Conservation (phyloP, 2,329 filamentous ascomycete species). For the Albophoma yamanashiensis region DNA sequence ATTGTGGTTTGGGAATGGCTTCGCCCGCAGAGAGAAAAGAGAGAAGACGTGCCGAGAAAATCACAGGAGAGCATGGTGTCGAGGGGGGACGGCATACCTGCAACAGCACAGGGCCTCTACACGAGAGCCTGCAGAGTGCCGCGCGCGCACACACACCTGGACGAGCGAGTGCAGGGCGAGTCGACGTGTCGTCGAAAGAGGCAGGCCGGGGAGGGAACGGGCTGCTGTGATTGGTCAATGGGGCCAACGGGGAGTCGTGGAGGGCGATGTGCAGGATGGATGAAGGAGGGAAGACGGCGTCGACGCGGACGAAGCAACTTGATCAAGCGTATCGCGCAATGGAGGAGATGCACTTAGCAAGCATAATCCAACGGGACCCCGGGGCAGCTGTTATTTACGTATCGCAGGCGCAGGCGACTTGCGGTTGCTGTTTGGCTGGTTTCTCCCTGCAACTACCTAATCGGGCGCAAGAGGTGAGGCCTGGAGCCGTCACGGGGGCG, state of each 20-base stretch:
- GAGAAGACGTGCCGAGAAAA: not conserved
- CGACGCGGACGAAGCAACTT: not conserved
- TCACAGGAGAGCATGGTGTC: not conserved
- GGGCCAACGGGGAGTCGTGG: not conserved
- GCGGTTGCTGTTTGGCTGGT: not conserved
- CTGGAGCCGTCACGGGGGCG: not conserved
- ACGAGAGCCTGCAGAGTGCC: not conserved
- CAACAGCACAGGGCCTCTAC: not conserved
- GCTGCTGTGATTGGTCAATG: not conserved
- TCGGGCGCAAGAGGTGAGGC: not conserved
- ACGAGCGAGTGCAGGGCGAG: not conserved
- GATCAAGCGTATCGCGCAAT: constrained; percentile 5
- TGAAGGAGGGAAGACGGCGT: not conserved
- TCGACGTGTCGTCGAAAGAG: not conserved
- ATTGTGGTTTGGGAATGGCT: not conserved
- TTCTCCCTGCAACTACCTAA: not conserved
- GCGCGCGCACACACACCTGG: not conserved
- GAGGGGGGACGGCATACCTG: not conserved
- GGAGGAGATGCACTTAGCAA: constrained; percentile 8
- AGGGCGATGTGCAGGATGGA: not conserved
- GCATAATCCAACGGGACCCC: not conserved
- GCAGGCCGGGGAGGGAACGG: not conserved
- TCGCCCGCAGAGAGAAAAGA: not conserved
- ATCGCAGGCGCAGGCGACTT: not conserved
- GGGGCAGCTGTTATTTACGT: not conserved